Conservation (phyloP, 2,329 filamentous ascomycete genomes). For the Colletotrichum tofieldiae region DNA sequence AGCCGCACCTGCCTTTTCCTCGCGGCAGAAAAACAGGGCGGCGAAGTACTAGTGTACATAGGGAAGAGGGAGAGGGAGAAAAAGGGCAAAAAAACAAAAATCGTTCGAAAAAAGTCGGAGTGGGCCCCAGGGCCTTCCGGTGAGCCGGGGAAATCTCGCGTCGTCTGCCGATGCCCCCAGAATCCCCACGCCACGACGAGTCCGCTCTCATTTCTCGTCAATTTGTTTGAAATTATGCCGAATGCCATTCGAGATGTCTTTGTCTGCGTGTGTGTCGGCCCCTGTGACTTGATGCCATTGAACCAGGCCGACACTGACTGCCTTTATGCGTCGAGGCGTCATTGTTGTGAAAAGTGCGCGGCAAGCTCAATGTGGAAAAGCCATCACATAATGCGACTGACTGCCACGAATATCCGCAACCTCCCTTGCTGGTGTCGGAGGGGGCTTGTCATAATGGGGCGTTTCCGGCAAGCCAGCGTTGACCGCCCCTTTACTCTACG, state of each 20-base stretch:
- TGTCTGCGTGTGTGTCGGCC: too few relatives aligned
- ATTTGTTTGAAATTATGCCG: constrained; percentile 9
- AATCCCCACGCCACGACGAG: constrained; percentile 35
- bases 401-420: too few relatives aligned
- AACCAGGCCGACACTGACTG: neutral
- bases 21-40: constrained; percentile 31
- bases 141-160: constrained; percentile 35
- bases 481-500: neutral
- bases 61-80: neutral
- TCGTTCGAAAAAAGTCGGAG: neutral
- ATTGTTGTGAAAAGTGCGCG: neutral
- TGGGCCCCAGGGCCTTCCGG: constrained; percentile 22
- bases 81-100: neutral
- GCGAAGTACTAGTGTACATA: too few relatives aligned
- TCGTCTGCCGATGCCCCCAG: constrained; percentile 34
- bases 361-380: too few relatives aligned
- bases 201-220: constrained; percentile 17
- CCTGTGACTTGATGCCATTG: neutral
- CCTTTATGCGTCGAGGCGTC: neutral
- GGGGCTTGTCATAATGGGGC: neutral
- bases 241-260: neutral
- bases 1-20: constrained; percentile 12
- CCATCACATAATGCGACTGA: too few relatives aligned
- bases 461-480: neutral
- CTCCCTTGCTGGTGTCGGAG: neutral